Evolutionary conservation across 2,329 filamentous ascomycete species (phyloP), one percentile per base, ranked within the genome.

Genomic region (Fusarium burgessii): DNA sequence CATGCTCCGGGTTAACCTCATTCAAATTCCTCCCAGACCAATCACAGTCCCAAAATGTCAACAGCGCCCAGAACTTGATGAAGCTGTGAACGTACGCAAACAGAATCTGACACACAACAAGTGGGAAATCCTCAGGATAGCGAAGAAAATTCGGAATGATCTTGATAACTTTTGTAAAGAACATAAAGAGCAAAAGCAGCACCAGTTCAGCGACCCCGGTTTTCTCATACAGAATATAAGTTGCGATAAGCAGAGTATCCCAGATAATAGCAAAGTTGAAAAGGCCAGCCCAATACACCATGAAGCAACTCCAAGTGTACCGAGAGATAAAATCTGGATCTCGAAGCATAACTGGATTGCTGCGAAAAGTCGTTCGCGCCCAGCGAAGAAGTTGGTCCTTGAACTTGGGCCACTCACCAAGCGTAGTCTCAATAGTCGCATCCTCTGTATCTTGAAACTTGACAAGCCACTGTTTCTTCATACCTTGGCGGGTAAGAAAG

Each of bases 31-130:
- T 42, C 6, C 74, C 73, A 10, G 71, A 77, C 85, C 85, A 87
- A 8, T 54, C 70, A 27, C 77, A 80, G 54, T 85, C 78, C 76
- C 79, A 86, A 52, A 87, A 85, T 0, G 89, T 91, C 7, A 88
- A 56, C 25, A 87, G 54, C 0, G 87, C 87, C 72, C 83, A 87
- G 0, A 90, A 32, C 79, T 90, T 91, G 70, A 91, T 82, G 3
- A 88, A 73, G 29, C 85, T 85, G 75, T 91, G 89, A 40, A 81
- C 77, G 71, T 90, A 92, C 2, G 82, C 86, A 74, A 91, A 92
- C 0, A 82, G 13, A 17, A 90, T 73, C 46, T 87, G 85, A 0
- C 75, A 79, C 0, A 85, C 84, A 3, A 91, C 78, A 60, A 86
- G 84, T 0, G 79, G 52, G 5, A 89, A 66, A 74, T 92, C 89